A percentile compares a stretch with the other conserved stretches of the same genome.
Conservation (phyloP, 75 land plant species). For the Sequoiadendron giganteum region DNA sequence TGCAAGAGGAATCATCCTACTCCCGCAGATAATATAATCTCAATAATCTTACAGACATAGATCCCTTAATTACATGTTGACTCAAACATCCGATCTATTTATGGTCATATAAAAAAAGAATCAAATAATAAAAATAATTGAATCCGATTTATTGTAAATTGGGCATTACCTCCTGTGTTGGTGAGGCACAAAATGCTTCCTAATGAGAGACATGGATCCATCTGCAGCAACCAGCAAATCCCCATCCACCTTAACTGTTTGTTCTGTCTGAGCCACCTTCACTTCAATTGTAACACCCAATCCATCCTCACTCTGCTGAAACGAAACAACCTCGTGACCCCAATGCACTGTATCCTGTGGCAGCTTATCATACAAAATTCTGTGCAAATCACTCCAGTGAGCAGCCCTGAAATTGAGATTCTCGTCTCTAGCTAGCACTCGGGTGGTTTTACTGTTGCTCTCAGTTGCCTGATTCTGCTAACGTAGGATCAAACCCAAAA, state of each 20-base stretch:
- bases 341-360: constrained; percentile 42
- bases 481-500: background rate
- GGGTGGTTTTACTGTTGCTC: constrained; percentile 20
- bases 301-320: constrained; percentile 16
- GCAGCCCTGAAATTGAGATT: constrained; percentile 54
- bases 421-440: constrained; percentile 51
- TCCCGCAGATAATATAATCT: too few relatives aligned
- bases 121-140: too few relatives aligned
- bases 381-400: constrained; percentile 77
- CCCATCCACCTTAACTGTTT: constrained; percentile 35
- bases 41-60: too few relatives aligned
- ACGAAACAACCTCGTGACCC: constrained; percentile 61
- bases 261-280: constrained; percentile 24
- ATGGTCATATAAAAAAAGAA: too few relatives aligned
- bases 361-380: constrained; percentile 39
- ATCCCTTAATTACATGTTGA: too few relatives aligned
- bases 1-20: too few relatives aligned
- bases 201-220: constrained; percentile 73
- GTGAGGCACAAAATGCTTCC: constrained; percentile 52
- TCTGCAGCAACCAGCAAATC: constrained; percentile 83
- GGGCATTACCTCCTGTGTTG: background rate
- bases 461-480: constrained; percentile 53
- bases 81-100: too few relatives aligned
- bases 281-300: constrained; percentile 26
- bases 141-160: too few relatives aligned